These are phyloP conservation scores for Ichthyophthirius multifiliis DNA, from an alignment of 169 alveolate species.

Conservation along the genomic window DNA sequence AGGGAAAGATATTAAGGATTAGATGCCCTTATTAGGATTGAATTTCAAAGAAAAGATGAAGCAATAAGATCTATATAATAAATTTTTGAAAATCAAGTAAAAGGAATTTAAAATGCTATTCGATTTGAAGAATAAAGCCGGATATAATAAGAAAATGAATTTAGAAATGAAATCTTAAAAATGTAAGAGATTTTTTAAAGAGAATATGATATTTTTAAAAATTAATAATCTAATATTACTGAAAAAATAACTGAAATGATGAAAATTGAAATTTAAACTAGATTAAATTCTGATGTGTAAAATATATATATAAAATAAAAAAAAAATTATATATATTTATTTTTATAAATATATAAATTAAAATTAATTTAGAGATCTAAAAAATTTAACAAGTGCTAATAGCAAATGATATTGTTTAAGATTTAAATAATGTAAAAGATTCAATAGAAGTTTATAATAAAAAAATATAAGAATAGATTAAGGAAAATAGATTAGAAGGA, in stretches of 20 bases:
- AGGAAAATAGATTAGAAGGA: neutral
- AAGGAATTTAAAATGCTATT: neutral
- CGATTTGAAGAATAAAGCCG: constrained; percentile 31
- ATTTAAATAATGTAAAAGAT: constrained; percentile 27
- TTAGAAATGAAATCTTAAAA: constrained; percentile 27
- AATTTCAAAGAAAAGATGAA: constrained; percentile 35
- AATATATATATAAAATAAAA: neutral
- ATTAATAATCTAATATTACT: constrained; percentile 22
- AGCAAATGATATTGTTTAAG: constrained; percentile 34
- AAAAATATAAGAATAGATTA: neutral
- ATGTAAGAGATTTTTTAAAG: constrained; percentile 21
- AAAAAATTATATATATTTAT: neutral
- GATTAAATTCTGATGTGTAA: constrained; percentile 35
- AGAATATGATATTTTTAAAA: constrained; percentile 30
- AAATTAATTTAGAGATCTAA: constrained; percentile 19
- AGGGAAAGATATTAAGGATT: constrained; percentile 4
- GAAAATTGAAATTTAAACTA: constrained; percentile 35
- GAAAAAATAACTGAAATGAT: constrained; percentile 46
- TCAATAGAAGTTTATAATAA: constrained; percentile 6
- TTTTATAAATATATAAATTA: no score
- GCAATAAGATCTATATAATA: constrained; percentile 8
- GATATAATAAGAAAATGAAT: constrained; percentile 11
- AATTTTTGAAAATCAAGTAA: constrained; percentile 28
- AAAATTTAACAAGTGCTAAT: constrained; percentile 36
- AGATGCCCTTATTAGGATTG: constrained; percentile 21